Evolutionary conservation across 2,329 filamentous ascomycete genomes (phyloP), one percentile per base, ranked within the genome.

Genomic region (Botrytis sinoallii): DNA sequence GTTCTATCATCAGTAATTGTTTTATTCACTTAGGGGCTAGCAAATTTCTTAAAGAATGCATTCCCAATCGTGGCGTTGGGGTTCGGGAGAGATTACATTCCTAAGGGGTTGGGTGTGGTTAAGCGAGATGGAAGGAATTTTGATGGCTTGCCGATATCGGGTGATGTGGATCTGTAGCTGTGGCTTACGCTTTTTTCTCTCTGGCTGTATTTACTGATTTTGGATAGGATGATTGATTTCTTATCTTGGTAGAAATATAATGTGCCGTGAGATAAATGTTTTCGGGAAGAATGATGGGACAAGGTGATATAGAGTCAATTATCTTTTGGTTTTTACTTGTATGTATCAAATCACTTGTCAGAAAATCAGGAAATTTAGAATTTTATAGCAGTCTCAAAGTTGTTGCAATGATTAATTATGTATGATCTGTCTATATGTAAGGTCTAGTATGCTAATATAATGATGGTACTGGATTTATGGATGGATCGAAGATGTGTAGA

Each of bases 331-430:
- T 57, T 57, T 18, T 29, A 18, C 52, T 29, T 18, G 52, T 7
- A 29, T 29, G 5, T 29, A 55, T 55, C 7, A 57, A 0, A 9
- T 57, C 52, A 57, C 52, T 32, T 57, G 52, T 18, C n/a, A 9
- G 14, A 9, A 18, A 57, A 57, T 9, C 6, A 7, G n/a, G 14
- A 4, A 8, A 18, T 32, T 18, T 4, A 4, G 12, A 57, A 9
- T 57, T 3, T 18, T 0, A 57, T 57, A 3, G n/a, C 1, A 57
- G 9, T 18, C 4, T 57, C 6, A 29, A 18, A 3, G n/a, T 9
- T 57, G 1, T 4, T 3, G 0, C 18, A 9, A n/a, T 18, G 3
- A 18, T 57, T 29, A 2, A 2, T 32, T 9, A 57, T 29, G 3
- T 57, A 57, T 4, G 2, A 18, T 29, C 14, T 57, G 9, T 57